Percentiles rank a stretch among this genome's conserved stretches.
Evolutionary conservation across 2,329 filamentous ascomycete species (phyloP).

Genomic region (Epicoccum nigrum): DNA sequence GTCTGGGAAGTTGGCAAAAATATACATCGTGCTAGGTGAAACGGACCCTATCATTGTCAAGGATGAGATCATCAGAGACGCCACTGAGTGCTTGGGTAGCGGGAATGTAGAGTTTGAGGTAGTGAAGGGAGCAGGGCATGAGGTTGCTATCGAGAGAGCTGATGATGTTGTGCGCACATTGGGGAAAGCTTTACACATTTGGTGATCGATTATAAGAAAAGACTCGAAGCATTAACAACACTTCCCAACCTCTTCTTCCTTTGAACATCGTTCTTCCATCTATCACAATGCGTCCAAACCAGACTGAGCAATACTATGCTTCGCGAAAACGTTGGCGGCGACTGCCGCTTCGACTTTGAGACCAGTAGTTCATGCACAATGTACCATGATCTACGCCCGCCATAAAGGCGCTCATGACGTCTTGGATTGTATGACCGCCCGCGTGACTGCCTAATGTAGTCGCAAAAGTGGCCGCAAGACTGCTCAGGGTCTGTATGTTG

Average conservation of each 20-base stretch:
- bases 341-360: background rate
- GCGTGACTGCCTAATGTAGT: background rate
- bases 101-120: conserved; percentile 63
- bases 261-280: no score
- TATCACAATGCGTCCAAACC: no score
- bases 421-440: background rate
- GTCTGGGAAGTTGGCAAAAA: conserved; percentile 53
- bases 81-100: conserved; percentile 61
- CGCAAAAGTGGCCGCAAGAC: conserved; percentile 13
- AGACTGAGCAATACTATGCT: no score
- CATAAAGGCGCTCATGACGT: conserved; percentile 11
- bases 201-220: background rate
- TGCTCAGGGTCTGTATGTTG: background rate
- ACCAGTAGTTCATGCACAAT: background rate
- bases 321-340: conserved; percentile 1
- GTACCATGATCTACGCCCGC: conserved; percentile 3
- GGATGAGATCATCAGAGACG: conserved; percentile 69
- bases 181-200: conserved; percentile 48
- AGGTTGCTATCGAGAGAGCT: conserved; percentile 69
- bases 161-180: conserved; percentile 64
- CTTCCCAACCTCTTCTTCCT: no score
- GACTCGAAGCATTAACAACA: no score
- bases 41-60: conserved; percentile 71
- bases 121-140: conserved; percentile 68
- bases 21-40: conserved; percentile 70